These are phyloP conservation scores for Stagonosporopsis rhizophila DNA, from an alignment of 2,329 filamentous ascomycete genomes.

Conservation along the genomic window DNA sequence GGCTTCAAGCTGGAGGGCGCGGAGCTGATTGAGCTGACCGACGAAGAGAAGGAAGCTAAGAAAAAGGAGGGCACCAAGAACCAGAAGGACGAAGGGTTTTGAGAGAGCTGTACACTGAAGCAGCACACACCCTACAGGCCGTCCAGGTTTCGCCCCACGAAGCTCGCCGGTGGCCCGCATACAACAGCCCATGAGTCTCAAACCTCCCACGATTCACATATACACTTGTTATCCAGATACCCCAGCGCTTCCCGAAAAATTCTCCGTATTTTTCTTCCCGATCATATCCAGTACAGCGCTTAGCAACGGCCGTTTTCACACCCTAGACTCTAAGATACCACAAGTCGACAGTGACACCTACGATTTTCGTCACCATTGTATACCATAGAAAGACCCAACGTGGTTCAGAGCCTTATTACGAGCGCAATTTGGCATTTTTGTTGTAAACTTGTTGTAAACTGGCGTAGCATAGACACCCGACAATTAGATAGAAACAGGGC, in stretches of 20 bases:
- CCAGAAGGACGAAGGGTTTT: slow-evolving; percentile 47
- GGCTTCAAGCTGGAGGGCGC: slow-evolving; percentile 43
- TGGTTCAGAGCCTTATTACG: background rate
- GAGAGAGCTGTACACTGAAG: slow-evolving; percentile 3
- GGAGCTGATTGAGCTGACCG: slow-evolving; percentile 41
- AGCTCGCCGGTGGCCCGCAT: background rate
- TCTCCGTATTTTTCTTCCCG: background rate
- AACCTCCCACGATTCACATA: background rate
- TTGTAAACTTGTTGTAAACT: background rate
- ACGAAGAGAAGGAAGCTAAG: slow-evolving; percentile 38
- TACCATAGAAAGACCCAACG: background rate
- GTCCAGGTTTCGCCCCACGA: background rate
- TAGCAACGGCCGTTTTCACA: background rate
- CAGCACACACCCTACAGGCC: background rate
- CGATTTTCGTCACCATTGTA: slow-evolving; percentile 5
- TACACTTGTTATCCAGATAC: background rate
- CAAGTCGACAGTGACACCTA: background rate
- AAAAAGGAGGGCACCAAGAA: slow-evolving; percentile 36
- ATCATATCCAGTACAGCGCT: background rate
- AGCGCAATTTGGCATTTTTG: slow-evolving; percentile 1
- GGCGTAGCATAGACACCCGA: slow-evolving; percentile 9
- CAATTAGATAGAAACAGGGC: slow-evolving; percentile 3
- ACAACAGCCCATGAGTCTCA: background rate
- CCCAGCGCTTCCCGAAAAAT: background rate
- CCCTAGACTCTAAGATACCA: background rate